Conservation (phyloP, 73 alveolate species). For the Stentor coeruleus region DNA sequence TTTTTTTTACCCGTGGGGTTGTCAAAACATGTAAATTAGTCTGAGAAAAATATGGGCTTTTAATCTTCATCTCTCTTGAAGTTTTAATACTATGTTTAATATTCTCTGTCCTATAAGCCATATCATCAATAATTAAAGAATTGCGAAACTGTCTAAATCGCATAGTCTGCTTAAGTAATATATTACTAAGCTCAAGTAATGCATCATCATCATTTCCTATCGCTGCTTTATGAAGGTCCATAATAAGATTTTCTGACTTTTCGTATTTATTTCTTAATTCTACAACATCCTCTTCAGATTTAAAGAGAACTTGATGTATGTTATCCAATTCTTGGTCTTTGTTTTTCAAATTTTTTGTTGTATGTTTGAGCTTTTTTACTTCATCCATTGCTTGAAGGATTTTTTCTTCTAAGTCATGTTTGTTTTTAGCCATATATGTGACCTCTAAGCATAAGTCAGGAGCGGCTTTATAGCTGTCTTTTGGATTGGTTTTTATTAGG, state of each 20-base stretch:
- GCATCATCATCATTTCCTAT: neutral
- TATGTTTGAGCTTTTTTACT: neutral
- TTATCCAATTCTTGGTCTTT: neutral
- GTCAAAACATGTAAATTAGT: neutral
- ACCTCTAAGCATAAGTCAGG: too few species aligned
- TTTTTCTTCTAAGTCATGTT: neutral
- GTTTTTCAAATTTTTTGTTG: neutral
- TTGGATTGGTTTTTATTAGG: too few species aligned
- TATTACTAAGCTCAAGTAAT: neutral
- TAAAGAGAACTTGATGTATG: neutral
- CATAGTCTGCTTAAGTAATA: neutral
- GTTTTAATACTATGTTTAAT: neutral
- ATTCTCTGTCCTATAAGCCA: neutral
- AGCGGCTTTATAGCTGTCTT: too few species aligned
- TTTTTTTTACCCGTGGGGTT: neutral
- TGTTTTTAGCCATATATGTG: neutral
- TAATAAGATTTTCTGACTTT: neutral
- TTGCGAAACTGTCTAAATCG: neutral
- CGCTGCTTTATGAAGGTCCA: neutral
- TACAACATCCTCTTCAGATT: neutral
- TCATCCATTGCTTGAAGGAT: neutral
- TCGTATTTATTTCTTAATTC: neutral
- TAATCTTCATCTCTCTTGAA: neutral
- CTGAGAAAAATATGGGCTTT: neutral
- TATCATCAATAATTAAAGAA: neutral